Evolutionary conservation across 371 early-diverging fungal species (phyloP), one percentile per base, ranked within the genome.

Genomic region (Cokeromyces recurvatus): DNA sequence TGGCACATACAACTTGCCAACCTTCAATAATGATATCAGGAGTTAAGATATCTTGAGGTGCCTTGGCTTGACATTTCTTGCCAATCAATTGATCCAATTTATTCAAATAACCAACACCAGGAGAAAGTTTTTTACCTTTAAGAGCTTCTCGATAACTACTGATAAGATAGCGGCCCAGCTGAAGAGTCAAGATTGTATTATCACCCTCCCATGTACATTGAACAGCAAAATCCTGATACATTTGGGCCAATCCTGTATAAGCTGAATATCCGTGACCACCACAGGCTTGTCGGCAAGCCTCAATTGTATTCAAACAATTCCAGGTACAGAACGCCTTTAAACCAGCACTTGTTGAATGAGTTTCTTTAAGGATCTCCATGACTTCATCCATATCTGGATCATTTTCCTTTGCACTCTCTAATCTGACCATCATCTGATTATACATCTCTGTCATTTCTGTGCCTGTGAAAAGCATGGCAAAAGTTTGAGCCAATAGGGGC

Each of bases 241-340:
- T 83, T 34, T 79, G 78, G 42, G 94, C 84, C 23, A 95, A 79
- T 1, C 93, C 95, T 5, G 91, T 89, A 77, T 93, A 92, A 24
- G 89, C 82, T 32, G 89, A 89, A 73, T 95, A 95, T 10, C 95
- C 95, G 59, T 94, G 95, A 15, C 95, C 90, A 51, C 95, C 95
- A 48, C 90, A 79, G 8, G 92, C 73, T 71, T 94, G 94, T 22
- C 95, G 81, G 64, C 92, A 92, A 52, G 90, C 86, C 64, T 95
- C 94, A 43, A 91, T 92, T 27, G 86, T 90, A 56, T 78, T 83
- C 31, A 93, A 74, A 39, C 86, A 84, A 55, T 81, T 86, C 91
- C 94, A 94, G 5, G 95, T 95, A 68, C 94, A 91, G 59, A 92
- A 92, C n/a, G 93, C 92, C 73, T 95, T 95, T 49, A 95, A 78